Evolutionary conservation across 1,284 basidiomycete genomes (phyloP).

Genomic region (Stereum hirsutum): DNA sequence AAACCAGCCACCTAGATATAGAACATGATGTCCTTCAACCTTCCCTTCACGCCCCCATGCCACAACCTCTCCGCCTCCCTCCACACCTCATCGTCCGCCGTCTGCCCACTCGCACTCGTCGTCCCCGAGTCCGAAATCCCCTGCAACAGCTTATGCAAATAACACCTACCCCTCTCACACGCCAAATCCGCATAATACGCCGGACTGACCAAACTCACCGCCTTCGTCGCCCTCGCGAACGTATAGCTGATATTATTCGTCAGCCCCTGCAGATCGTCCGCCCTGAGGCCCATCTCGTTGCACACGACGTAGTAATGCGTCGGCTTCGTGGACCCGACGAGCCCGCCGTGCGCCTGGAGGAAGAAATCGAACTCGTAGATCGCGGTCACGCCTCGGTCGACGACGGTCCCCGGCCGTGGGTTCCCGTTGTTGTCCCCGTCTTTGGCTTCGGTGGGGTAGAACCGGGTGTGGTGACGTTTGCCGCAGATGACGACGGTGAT

Average conservation of each 20-base stretch:
- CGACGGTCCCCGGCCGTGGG: conserved; percentile 65
- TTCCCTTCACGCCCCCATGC: conserved; percentile 45
- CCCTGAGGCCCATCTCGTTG: conserved; percentile 59
- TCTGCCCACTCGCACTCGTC: conserved; percentile 17
- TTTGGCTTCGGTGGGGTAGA: conserved; percentile 54
- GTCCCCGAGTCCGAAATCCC: conserved; percentile 36
- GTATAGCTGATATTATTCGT: conserved; percentile 61
- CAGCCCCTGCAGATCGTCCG: conserved; percentile 54
- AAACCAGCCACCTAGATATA: conserved; percentile 39
- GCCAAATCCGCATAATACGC: conserved; percentile 72
- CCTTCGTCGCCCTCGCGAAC: conserved; percentile 74
- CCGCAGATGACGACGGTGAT: conserved; percentile 73
- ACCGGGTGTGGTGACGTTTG: conserved; percentile 79
- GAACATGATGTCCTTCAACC: conserved; percentile 59
- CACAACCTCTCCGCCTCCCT: conserved; percentile 44
- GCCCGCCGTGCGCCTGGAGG: conserved; percentile 54
- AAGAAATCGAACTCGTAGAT: conserved; percentile 75
- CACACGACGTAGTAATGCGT: conserved; percentile 75
- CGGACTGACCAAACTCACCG: conserved; percentile 69
- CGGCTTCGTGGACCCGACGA: conserved; percentile 49
- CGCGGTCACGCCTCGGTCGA: conserved; percentile 56
- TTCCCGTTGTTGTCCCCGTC: conserved; percentile 58
- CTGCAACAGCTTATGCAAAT: conserved; percentile 55
- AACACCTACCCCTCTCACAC: conserved; percentile 71
- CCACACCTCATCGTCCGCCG: conserved; percentile 38